These are phyloP conservation scores for Cyathus striatus DNA, from an alignment of 768 basidiomycete genomes.

Conservation along the genomic window DNA sequence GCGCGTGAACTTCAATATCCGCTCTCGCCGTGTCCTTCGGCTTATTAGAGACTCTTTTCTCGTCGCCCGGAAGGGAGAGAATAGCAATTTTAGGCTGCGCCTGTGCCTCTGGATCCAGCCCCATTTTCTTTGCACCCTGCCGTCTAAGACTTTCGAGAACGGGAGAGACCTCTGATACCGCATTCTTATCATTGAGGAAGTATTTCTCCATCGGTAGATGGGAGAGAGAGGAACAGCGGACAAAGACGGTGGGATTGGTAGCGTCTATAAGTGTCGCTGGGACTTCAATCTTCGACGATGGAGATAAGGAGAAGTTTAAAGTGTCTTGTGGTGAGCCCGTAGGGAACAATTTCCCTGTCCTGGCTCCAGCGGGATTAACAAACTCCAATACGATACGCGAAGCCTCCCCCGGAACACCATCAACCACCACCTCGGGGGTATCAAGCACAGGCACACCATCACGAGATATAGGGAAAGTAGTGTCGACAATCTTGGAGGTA, in stretches of 20 bases:
- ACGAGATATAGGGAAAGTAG: constrained; percentile 56
- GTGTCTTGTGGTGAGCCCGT: constrained; percentile 44
- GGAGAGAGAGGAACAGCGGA: constrained; percentile 38
- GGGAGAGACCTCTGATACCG: constrained; percentile 15
- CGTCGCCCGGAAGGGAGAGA: constrained; percentile 29
- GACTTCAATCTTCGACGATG: constrained; percentile 15
- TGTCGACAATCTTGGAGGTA: constrained; percentile 63
- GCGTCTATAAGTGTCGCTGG: constrained; percentile 62
- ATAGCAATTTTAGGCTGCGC: constrained; percentile 72
- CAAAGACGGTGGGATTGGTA: constrained; percentile 71
- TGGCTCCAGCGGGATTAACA: constrained; percentile 58
- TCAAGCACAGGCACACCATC: constrained; percentile 37
- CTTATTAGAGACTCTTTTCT: constrained; percentile 13
- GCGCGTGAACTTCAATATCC: constrained; percentile 52
- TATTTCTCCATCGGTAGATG: constrained; percentile 34
- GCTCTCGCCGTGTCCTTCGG: no score
- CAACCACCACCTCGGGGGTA: constrained; percentile 47
- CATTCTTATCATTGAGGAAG: constrained; percentile 19
- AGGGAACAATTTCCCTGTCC: constrained; percentile 69
- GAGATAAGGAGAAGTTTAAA: constrained; percentile 25
- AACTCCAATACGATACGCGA: constrained; percentile 67
- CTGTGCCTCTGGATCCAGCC: constrained; percentile 54
- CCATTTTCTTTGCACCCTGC: constrained; percentile 54
- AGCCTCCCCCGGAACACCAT: constrained; percentile 63
- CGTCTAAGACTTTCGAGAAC: constrained; percentile 51